phyloP scores from a whole-genome alignment of 2,329 filamentous ascomycete genomes.

The Bipolaris cookei region DNA sequence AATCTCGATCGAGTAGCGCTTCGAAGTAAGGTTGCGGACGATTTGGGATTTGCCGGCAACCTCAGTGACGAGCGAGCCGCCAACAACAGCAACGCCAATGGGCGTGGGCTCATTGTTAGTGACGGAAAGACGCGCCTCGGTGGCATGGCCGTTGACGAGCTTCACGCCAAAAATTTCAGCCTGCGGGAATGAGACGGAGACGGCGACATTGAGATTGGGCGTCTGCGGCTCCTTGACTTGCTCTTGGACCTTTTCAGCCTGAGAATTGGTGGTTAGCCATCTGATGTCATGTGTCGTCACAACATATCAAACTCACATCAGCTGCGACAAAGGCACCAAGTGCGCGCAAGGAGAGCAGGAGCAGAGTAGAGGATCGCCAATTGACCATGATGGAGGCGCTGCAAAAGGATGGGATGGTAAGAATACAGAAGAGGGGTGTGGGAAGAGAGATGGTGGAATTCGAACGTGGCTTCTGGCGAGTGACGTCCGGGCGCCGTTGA shows the following conservation, averaged over 20 bases:
- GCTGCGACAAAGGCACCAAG: slow-evolving; percentile 68
- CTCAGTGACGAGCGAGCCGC: slow-evolving; percentile 73
- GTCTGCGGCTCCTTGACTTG: slow-evolving; percentile 70
- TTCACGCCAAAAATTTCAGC: slow-evolving; percentile 91
- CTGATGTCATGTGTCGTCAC: slow-evolving; percentile 46
- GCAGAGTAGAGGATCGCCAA: slow-evolving; percentile 73
- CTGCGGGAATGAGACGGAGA: slow-evolving; percentile 66
- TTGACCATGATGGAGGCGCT: slow-evolving; percentile 67
- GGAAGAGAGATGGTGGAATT: slow-evolving; percentile 25
- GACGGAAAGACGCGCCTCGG: slow-evolving; percentile 80
- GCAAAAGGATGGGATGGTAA: slow-evolving; percentile 21
- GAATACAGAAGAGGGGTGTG: slow-evolving; percentile 13
- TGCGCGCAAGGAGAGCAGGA: slow-evolving; percentile 72
- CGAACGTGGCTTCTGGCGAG: slow-evolving; percentile 43
- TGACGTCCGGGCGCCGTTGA: slow-evolving; percentile 30
- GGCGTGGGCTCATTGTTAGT: slow-evolving; percentile 81
- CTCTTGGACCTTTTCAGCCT: slow-evolving; percentile 45
- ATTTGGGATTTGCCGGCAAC: slow-evolving; percentile 62
- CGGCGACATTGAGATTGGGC: slow-evolving; percentile 62
- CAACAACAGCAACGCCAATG: slow-evolving; percentile 76
- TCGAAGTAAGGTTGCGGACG: slow-evolving; percentile 82
- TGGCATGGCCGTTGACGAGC: slow-evolving; percentile 89
- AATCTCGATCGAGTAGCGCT: slow-evolving; percentile 75
- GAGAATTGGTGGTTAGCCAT: slow-evolving; percentile 29
- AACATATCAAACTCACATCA: slow-evolving; percentile 58